Base-by-base conservation (phyloP, 768 basidiomycete genomes). In the Lyophyllum shimeji region DNA sequence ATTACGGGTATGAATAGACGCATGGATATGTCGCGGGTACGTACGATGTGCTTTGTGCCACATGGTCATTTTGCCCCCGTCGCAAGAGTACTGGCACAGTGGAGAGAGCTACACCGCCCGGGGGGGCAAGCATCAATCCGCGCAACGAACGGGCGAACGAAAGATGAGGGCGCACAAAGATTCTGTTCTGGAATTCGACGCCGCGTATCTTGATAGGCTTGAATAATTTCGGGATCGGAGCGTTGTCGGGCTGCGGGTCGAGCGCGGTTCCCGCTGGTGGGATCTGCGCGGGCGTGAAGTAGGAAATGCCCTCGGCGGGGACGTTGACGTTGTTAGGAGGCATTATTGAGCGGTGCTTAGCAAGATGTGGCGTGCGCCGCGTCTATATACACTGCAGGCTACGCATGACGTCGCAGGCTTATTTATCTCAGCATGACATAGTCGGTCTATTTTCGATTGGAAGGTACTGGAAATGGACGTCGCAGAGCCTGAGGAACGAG, bases 31-130 rank as follows among this genome's bases (percentile, higher is more conserved):
- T n/a, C n/a, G 45, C 45, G 25, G 3, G 20, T 74, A 79, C 61
- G 76, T 82, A 70, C 89, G 76, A 64, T 86, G 85, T 2, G 82
- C 82, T 56, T 76, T 65, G 59, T 86, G 84, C 84, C 85, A 87
- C 21, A 78, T 64, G 0, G 79, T 80, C 8, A 79, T 44, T 62
- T 46, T 71, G 25, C 84, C 85, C 70, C 84, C 68, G 25, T 82
- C 67, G 0, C 81, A 73, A 23, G 82, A 85, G 66, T 84, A 86
- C 65, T 86, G 83, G 63, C 83, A 82, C 25, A 86, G 64, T 0
- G 85, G 84, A 7, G 84, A 79, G 37, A 85, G 53, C 78, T 79
- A 53, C 2, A 25, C 17, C 18, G 15, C 1, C 29, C 24, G 13
- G 11, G 3, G 1, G 18, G 13, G 44, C 49, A 7, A 34, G 18